Evolutionary conservation across 306 rosid genomes (phyloP), one percentile per base, ranked within the genome.

Genomic region (Cotoneaster glaucophyllus): DNA sequence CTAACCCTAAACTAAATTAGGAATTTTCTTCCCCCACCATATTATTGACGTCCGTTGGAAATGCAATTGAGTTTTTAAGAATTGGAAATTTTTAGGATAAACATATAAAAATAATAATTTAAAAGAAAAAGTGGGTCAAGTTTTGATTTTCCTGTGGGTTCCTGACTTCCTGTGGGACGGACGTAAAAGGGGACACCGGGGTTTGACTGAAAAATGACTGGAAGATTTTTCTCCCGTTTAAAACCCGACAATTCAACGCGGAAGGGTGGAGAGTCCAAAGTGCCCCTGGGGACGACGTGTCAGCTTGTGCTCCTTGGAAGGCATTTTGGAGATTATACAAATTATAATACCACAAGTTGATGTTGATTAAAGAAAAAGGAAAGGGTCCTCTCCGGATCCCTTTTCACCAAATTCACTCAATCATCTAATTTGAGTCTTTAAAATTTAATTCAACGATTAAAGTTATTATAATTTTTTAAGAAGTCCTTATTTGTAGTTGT

Each of bases 91-190:
- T 19, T 61, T 2, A 14, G 4, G 14, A 41, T 4, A 10, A 59
- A 59, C 22, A 11, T 65, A 65, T 32, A 5, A 15, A 2, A 50
- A 50, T 15, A 18, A 39, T 44, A 57, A 62, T 61, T 7, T 24
- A 31, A 29, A 64, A 29, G 44, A 31, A 64, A 44, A 59, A 6
- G 44, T 28, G 18, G 61, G 70, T 74, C 61, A 43, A 74, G 61
- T 43, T 61, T 62, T 21, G 14, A 37, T 37, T 37, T 7, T 26
- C 64, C n/a, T 31, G 70, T 57, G 78, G 77, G 78, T 34, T 25
- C 64, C n/a, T 57, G 78, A 74, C 72, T 34, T 25, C 64, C n/a
- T 24, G 70, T 25, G 78, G 80, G 78, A 71, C 65, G 65, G 73
- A 64, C 68, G 17, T 5, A 70, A 18, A 34, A 11, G 34, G 57